Conservation (phyloP, 1,139 yeast genomes). For the Suhomyces atakaporum region DNA sequence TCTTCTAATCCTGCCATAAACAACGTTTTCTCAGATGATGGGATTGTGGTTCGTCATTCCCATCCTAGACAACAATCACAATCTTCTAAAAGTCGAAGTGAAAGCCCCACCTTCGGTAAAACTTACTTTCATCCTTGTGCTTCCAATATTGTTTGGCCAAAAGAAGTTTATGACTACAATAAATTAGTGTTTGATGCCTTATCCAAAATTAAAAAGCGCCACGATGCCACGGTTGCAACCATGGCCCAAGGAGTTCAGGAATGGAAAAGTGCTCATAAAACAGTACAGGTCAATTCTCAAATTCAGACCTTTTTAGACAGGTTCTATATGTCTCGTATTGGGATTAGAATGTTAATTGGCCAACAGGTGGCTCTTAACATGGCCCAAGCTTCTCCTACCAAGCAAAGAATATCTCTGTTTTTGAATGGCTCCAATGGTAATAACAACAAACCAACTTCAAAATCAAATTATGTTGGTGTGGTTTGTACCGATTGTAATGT, state of each 20-base stretch:
- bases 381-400: conserved; percentile 57
- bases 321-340: conserved; percentile 84
- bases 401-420: conserved; percentile 37
- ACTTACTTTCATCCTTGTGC: conserved; percentile 65
- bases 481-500: conserved; percentile 81
- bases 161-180: conserved; percentile 74
- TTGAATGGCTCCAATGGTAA: conserved; percentile 33
- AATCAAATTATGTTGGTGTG: conserved; percentile 72
- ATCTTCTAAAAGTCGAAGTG: conserved; percentile 5
- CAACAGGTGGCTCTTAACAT: conserved; percentile 81
- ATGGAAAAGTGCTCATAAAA: conserved; percentile 67
- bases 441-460: conserved; percentile 17
- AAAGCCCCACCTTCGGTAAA: conserved; percentile 47
- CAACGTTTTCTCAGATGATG: conserved; percentile 52
- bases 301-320: conserved; percentile 79
- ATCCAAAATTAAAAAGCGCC: conserved; percentile 73
- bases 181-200: conserved; percentile 65
- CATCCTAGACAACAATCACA: conserved; percentile 5
- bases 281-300: conserved; percentile 55
- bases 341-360: conserved; percentile 86
- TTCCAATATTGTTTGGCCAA: conserved; percentile 60
- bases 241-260: conserved; percentile 92
- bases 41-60: conserved; percentile 44
- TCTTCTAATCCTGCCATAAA: conserved; percentile 42
- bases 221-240: conserved; percentile 91